Percentiles rank a stretch among this genome's conserved stretches.
These are phyloP conservation scores for Aspergillus ruber DNA, from an alignment of 2,329 filamentous ascomycete genomes.

Conservation along the genomic window DNA sequence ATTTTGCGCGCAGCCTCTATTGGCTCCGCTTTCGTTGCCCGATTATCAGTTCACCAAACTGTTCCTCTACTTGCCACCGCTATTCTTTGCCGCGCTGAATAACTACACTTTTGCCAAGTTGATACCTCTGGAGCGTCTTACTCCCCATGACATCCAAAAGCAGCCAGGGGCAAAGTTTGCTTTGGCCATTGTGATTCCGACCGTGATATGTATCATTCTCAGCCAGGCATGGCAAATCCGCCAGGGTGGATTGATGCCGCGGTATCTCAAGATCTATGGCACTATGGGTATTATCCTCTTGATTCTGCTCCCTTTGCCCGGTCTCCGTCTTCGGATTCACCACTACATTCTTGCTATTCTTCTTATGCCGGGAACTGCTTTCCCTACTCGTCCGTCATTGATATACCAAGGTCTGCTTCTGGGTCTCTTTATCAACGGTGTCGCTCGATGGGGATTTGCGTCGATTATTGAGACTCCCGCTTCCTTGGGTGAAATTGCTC, in stretches of 20 bases:
- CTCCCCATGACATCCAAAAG: conserved; percentile 75
- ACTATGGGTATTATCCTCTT: conserved; percentile 62
- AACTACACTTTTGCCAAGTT: conserved; percentile 86
- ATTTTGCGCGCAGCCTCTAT: conserved; percentile 68
- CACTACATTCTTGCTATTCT: conserved; percentile 89
- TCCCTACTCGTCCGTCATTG: conserved; percentile 78
- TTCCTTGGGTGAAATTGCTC: conserved; percentile 52
- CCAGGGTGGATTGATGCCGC: conserved; percentile 71
- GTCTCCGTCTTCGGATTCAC: conserved; percentile 79
- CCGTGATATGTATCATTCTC: conserved; percentile 61
- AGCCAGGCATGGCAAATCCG: conserved; percentile 82
- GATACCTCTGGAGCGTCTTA: conserved; percentile 91
- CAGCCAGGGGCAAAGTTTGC: conserved; percentile 86
- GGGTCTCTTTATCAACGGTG: conserved; percentile 88
- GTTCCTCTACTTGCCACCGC: conserved; percentile 78
- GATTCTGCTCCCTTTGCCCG: conserved; percentile 64
- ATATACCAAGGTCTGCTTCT: conserved; percentile 85
- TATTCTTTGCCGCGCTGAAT: conserved; percentile 84
- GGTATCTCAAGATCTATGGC: conserved; percentile 71
- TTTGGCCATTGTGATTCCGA: conserved; percentile 67
- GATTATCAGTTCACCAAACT: conserved; percentile 74
- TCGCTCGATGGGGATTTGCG: conserved; percentile 91
- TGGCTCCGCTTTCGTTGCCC: conserved; percentile 59
- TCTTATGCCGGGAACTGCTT: conserved; percentile 76
- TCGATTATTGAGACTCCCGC: conserved; percentile 75